Conservation (phyloP, 805 yeast species). For the Kodamaea leandrae region DNA sequence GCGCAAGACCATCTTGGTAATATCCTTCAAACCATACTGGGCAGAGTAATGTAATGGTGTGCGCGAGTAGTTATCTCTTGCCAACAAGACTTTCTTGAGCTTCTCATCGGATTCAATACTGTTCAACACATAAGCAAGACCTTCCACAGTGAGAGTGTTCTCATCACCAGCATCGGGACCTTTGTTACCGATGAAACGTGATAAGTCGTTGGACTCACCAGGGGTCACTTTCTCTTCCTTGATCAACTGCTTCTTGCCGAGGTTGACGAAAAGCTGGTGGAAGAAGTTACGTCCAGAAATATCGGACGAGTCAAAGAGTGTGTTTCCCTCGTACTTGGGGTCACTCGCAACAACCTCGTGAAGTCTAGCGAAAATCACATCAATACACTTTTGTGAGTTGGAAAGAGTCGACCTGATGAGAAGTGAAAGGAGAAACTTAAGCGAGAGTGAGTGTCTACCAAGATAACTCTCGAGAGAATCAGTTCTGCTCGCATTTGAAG, state of each 20-base stretch:
- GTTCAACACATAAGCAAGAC: slow-evolving; percentile 57
- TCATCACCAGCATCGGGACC: slow-evolving; percentile 47
- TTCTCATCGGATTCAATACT: slow-evolving; percentile 31
- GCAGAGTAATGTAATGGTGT: slow-evolving; percentile 90
- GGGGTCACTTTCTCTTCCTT: slow-evolving; percentile 43
- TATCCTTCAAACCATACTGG: slow-evolving; percentile 74
- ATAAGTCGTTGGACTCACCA: slow-evolving; percentile 29
- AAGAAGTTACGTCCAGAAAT: slow-evolving; percentile 80
- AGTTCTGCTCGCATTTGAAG: background rate
- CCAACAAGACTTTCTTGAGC: slow-evolving; percentile 40
- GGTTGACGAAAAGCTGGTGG: slow-evolving; percentile 76
- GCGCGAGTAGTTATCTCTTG: slow-evolving; percentile 71
- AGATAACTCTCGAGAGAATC: background rate
- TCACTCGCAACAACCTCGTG: slow-evolving; percentile 24
- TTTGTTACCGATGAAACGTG: slow-evolving; percentile 25
- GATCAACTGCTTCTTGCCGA: slow-evolving; percentile 59
- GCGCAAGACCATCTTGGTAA: slow-evolving; percentile 54
- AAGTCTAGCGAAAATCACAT: slow-evolving; percentile 48
- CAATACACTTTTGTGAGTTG: slow-evolving; percentile 58
- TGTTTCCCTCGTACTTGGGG: slow-evolving; percentile 14
- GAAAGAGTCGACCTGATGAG: slow-evolving; percentile 62
- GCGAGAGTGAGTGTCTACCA: slow-evolving; percentile 1
- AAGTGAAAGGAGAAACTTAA: slow-evolving; percentile 55
- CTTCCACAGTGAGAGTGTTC: slow-evolving; percentile 50
- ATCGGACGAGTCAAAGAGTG: slow-evolving; percentile 57